Evolutionary conservation across 2,329 filamentous ascomycete species (phyloP), one percentile per base, ranked within the genome.

Genomic region (Delphinella strobiligena): DNA sequence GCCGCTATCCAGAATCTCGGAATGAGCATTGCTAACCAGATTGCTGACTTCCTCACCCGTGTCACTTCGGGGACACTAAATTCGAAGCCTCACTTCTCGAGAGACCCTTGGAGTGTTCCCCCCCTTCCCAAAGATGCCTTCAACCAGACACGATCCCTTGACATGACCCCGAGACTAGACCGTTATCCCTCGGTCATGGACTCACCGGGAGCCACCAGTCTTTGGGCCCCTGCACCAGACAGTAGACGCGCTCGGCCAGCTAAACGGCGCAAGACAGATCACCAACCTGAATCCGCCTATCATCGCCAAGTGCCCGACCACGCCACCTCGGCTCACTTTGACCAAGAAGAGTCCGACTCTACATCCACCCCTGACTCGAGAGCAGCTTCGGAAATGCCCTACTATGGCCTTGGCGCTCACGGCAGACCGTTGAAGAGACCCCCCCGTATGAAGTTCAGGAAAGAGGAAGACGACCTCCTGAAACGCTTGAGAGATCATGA

Each of bases 401-500:
- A 27, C 22, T 27, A 27, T 12, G 22, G n/a, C n/a, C n/a, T n/a
- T n/a, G n/a, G n/a, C n/a, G n/a, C n/a, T n/a, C n/a, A n/a, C n/a
- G n/a, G n/a, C n/a, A n/a, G n/a, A n/a, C n/a, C n/a, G n/a, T n/a
- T n/a, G n/a, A n/a, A n/a, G n/a, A n/a, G n/a, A n/a, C n/a, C n/a
- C n/a, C n/a, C n/a, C 7, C 32, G 16, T 16, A 7, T 7, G 4
- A 24, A 24, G 12, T 61, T 54, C 27, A 49, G 48, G 3, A 27
- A 32, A 4, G 51, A 57, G 24, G 58, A 61, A 36, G 50, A 56
- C 22, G 38, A 38, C 2, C 45, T 61, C 5, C 47, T 69, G 1
- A 57, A 62, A 4, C 59, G 58, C 27, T 38, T 68, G 4, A 66
- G 61, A 35, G 62, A 66, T 38, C 58, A 61, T 0, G 57, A 62